Evolutionary conservation across 23 red algal genomes (phyloP).

Genomic region (Cyanidiococcus yangmingshanensis): DNA sequence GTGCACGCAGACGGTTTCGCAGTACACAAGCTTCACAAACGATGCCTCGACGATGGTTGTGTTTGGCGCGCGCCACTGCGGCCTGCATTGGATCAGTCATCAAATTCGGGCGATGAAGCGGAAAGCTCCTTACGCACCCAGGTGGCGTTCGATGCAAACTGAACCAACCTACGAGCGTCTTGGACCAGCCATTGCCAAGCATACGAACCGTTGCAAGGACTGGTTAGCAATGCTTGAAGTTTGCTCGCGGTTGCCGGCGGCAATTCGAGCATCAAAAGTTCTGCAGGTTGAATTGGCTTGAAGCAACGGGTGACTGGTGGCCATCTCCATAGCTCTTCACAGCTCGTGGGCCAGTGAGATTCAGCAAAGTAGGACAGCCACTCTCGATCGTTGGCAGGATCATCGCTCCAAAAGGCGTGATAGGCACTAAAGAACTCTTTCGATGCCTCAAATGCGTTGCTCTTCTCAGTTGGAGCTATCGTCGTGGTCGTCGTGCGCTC

Average conservation of each 20-base stretch:
- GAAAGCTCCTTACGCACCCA: no score
- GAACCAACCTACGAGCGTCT: neutral
- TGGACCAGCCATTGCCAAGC: neutral
- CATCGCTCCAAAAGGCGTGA: neutral
- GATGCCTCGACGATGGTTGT: neutral
- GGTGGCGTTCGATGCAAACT: neutral
- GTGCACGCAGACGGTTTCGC: neutral
- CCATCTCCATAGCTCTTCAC: constrained; percentile 7
- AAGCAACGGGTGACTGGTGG: constrained; percentile 2
- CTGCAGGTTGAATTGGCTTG: neutral
- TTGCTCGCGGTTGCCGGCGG: neutral
- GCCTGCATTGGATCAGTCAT: no score
- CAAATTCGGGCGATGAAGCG: no score
- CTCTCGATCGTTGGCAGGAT: neutral
- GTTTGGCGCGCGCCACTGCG: neutral
- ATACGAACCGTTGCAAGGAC: neutral
- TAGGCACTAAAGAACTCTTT: neutral
- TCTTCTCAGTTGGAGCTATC: no score
- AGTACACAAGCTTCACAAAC: neutral
- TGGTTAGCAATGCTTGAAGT: neutral
- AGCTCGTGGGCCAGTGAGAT: constrained; percentile 11
- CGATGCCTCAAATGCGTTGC: neutral
- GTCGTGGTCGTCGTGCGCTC: no score
- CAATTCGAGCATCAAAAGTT: neutral
- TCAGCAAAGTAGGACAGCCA: neutral